A percentile compares a stretch with the other conserved stretches of the same genome.
These are phyloP conservation scores for Ciborinia camelliae DNA, from an alignment of 2,329 filamentous ascomycete genomes.

Conservation along the genomic window DNA sequence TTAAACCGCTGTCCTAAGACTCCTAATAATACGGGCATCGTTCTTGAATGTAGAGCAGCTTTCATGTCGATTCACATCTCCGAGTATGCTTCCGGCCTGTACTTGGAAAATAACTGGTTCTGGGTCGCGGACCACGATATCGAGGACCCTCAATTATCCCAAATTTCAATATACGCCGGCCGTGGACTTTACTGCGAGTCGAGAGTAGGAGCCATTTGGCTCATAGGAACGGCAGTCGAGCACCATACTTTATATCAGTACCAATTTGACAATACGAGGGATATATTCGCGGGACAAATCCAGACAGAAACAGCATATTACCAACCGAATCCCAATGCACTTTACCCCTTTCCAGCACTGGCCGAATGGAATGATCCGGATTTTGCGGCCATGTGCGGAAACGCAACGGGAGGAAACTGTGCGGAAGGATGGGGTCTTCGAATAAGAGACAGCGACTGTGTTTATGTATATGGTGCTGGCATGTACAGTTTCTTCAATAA, in stretches of 20 bases:
- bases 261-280: slow-evolving; percentile 42
- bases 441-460: not conserved
- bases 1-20: slow-evolving; percentile 50
- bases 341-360: slow-evolving; percentile 5
- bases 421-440: slow-evolving; percentile 18
- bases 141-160: slow-evolving; percentile 44
- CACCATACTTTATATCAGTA: slow-evolving; percentile 54
- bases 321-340: slow-evolving; percentile 13
- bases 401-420: slow-evolving; percentile 9
- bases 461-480: slow-evolving; percentile 14
- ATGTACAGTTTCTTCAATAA: slow-evolving; percentile 20
- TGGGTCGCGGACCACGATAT: slow-evolving; percentile 48
- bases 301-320: slow-evolving; percentile 31
- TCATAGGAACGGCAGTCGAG: slow-evolving; percentile 46
- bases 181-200: slow-evolving; percentile 49
- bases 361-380: slow-evolving; percentile 17
- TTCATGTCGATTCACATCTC: slow-evolving; percentile 39
- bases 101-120: slow-evolving; percentile 49
- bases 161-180: slow-evolving; percentile 52
- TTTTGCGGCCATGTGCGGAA: not conserved
- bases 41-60: slow-evolving; percentile 38
- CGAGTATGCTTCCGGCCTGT: slow-evolving; percentile 42
- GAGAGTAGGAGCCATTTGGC: slow-evolving; percentile 47
- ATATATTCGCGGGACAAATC: slow-evolving; percentile 30
- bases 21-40: slow-evolving; percentile 36